Conservation (phyloP, 306 rosid genomes). For the Trifolium subterraneum region DNA sequence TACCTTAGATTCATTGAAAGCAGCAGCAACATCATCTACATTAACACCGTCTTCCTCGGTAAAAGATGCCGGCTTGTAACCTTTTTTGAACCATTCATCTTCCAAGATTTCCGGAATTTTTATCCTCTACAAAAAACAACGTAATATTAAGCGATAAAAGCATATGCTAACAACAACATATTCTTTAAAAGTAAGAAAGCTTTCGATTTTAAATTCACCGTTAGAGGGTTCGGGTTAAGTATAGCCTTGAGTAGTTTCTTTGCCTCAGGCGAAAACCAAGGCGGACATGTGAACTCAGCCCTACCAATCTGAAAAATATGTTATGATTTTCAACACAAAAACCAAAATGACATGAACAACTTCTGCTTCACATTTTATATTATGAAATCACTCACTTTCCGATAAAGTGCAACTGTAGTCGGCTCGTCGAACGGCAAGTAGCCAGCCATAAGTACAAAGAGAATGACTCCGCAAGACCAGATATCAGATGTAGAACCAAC, state of each 20-base stretch:
- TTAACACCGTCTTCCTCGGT: constrained; percentile 70
- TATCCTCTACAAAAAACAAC: constrained; percentile 65
- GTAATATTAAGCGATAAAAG: neutral
- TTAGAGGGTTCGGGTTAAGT: constrained; percentile 84
- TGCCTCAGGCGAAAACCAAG: constrained; percentile 59
- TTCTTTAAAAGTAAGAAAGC: constrained; percentile 20
- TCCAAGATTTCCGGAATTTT: constrained; percentile 71
- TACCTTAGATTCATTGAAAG: constrained; percentile 82
- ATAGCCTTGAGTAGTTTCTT: constrained; percentile 66
- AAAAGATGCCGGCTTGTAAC: constrained; percentile 69
- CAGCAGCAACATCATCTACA: constrained; percentile 86
- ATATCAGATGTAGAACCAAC: constrained; percentile 91
- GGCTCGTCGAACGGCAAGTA: constrained; percentile 94
- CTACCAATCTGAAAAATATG: constrained; percentile 67
- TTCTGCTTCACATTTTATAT: neutral
- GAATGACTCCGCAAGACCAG: constrained; percentile 99
- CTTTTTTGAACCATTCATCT: constrained; percentile 90
- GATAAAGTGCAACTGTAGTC: constrained; percentile 59
- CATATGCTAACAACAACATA: neutral
- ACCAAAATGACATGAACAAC: constrained; percentile 26
- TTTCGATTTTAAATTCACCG: constrained; percentile 61
- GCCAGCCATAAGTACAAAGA: constrained; percentile 96
- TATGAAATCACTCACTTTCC: constrained; percentile 61
- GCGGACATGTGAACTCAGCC: constrained; percentile 81
- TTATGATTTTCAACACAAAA: constrained; percentile 23